Conservation (phyloP, 2,329 filamentous ascomycete genomes). For the Xylariaceae sp. region DNA sequence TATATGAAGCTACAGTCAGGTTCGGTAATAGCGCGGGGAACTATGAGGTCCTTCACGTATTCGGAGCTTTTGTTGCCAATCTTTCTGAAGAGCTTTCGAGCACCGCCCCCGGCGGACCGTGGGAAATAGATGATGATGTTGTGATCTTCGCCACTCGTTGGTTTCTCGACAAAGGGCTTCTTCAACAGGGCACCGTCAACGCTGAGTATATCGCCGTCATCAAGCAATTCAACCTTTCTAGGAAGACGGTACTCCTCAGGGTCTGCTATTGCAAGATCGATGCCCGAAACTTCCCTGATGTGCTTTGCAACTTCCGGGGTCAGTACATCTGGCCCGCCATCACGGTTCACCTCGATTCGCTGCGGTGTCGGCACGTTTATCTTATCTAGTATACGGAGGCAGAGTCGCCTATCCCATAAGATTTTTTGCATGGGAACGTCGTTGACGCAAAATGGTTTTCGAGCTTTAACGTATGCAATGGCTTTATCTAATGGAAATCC, state of each 20-base stretch:
- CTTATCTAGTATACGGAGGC: constrained; percentile 84
- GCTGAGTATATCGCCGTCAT: constrained; percentile 84
- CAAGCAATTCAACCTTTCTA: constrained; percentile 80
- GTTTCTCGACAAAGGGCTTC: constrained; percentile 98
- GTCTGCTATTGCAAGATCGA: constrained; percentile 73
- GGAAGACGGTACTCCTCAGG: constrained; percentile 63
- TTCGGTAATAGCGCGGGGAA: constrained; percentile 83
- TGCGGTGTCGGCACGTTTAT: constrained; percentile 89
- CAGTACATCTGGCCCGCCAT: constrained; percentile 83
- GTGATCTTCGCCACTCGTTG: constrained; percentile 97
- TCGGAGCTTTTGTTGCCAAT: constrained; percentile 99
- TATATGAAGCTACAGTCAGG: constrained; percentile 88
- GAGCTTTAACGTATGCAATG: constrained; percentile 89
- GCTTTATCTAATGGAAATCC: constrained; percentile 97
- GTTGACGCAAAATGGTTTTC: constrained; percentile 97
- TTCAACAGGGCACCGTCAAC: constrained; percentile 83
- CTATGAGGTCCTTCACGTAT: constrained; percentile 76
- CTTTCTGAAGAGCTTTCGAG: constrained; percentile 90
- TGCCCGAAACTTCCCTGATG: constrained; percentile 79
- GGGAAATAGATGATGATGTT: constrained; percentile 99
- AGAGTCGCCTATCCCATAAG: constrained; percentile 92
- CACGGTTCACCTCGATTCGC: constrained; percentile 87
- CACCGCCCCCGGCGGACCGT: constrained; percentile 83
- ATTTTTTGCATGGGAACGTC: constrained; percentile 97
- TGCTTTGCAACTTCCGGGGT: constrained; percentile 81